These are phyloP conservation scores for Botrytis aclada DNA, from an alignment of 2,329 filamentous ascomycete genomes.

Conservation along the genomic window DNA sequence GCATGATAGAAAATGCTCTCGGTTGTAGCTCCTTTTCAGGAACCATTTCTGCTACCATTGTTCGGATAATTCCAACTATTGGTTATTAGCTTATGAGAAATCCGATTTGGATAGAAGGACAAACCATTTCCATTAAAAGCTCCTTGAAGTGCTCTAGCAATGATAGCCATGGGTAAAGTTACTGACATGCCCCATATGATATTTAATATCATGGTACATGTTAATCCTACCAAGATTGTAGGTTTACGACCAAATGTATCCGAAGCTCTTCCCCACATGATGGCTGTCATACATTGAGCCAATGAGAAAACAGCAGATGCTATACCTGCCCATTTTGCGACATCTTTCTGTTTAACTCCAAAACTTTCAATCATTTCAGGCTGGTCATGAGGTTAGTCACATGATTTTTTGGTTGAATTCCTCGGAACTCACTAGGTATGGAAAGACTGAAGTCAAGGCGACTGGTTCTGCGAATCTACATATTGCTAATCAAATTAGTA, in stretches of 20 bases:
- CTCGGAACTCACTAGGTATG: constrained; percentile 43
- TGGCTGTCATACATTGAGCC: constrained; percentile 67
- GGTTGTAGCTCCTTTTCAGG: constrained; percentile 84
- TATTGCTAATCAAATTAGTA: constrained; percentile 52
- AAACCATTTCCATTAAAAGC: constrained; percentile 79
- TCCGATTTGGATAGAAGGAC: not conserved
- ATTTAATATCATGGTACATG: constrained; percentile 78
- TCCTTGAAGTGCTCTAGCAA: constrained; percentile 74
- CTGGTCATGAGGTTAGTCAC: constrained; percentile 44
- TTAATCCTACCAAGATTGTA: constrained; percentile 69
- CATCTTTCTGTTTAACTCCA: constrained; percentile 64
- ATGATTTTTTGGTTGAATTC: not conserved
- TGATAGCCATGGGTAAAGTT: constrained; percentile 75
- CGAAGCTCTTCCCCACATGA: constrained; percentile 73
- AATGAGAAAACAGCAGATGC: constrained; percentile 71
- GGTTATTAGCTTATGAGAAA: constrained; percentile 26
- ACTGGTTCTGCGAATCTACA: constrained; percentile 76
- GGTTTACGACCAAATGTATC: constrained; percentile 81
- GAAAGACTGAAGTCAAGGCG: constrained; percentile 53
- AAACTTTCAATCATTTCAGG: constrained; percentile 84
- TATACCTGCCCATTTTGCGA: constrained; percentile 78
- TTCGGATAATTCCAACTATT: constrained; percentile 81
- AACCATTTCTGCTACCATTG: constrained; percentile 90
- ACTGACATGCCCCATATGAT: constrained; percentile 81
- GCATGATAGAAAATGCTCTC: constrained; percentile 89